These are phyloP conservation scores for Conoideocrella luteorostrata DNA, from an alignment of 2,329 filamentous ascomycete species.

Conservation along the genomic window DNA sequence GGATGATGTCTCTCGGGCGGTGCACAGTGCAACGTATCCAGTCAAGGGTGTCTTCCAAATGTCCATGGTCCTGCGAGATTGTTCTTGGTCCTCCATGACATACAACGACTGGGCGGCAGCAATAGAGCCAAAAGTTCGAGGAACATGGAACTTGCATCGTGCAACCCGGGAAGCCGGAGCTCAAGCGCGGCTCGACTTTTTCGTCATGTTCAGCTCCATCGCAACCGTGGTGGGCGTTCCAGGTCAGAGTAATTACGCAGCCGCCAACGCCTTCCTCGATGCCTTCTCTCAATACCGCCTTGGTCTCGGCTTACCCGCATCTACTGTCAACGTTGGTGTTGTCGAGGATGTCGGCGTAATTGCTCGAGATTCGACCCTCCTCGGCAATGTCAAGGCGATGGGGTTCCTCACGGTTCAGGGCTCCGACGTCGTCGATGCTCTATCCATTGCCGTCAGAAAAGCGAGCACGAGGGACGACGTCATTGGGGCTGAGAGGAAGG, in stretches of 20 bases:
- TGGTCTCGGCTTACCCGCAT: background rate
- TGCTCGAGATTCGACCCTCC: background rate
- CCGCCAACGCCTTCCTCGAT: conserved; percentile 33
- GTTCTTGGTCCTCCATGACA: conserved; percentile 26
- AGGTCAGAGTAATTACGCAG: conserved; percentile 35
- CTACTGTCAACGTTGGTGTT: conserved; percentile 1
- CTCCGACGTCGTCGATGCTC: background rate
- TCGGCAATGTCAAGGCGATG: background rate
- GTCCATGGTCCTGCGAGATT: conserved; percentile 25
- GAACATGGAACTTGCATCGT: conserved; percentile 30
- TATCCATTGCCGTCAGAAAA: background rate
- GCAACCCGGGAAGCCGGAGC: background rate
- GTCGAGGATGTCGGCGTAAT: conserved; percentile 1
- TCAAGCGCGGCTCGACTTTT: conserved; percentile 27
- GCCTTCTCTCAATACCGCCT: conserved; percentile 28
- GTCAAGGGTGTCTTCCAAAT: conserved; percentile 29
- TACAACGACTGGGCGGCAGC: conserved; percentile 22
- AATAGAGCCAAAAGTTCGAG: conserved; percentile 23
- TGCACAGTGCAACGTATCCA: conserved; percentile 10
- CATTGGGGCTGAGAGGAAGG: background rate
- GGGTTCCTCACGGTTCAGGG: background rate
- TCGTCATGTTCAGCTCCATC: conserved; percentile 29
- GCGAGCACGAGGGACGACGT: background rate
- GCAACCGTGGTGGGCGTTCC: conserved; percentile 26
- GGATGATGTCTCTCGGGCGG: conserved; percentile 7